Base-by-base conservation (phyloP, 2,329 filamentous ascomycete species). In the Talaromyces atroroseus region DNA sequence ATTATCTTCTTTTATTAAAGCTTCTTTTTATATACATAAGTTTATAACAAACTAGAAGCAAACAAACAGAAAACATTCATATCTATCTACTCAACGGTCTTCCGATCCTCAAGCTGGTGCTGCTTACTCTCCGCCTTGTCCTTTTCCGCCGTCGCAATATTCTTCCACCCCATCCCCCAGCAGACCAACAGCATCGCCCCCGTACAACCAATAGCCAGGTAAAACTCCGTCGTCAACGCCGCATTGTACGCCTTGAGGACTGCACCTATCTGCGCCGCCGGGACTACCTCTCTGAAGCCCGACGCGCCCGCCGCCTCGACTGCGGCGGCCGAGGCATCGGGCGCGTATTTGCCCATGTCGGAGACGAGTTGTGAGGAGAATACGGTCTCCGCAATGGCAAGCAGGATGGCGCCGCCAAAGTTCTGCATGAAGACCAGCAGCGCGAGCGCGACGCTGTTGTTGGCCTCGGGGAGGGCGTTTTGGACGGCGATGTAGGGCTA, bases 261-360 rank as follows among this genome's bases (percentile, higher is more conserved):
- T 54, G 24, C 52, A 57, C 6, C 42, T 32, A 47, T 53, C 57
- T 26, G 57, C 54, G 49, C 54, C 34, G 51, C 29, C 5, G 73
- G 64, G 12, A 80, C 65, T 42, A 75, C 70, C 1, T 76, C 76
- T 0, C 76, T 77, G 3, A 51, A 58, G 7, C 74, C 32, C 4
- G 32, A 16, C 2, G 32, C 74, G 6, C 74, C 74, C 2, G 66
- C 63, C 1, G 64, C 58, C 8, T 72, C 50, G 0, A 76, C 62
- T 11, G 63, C 63, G 0, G 53, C 57, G 0, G 68, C 61, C 51
- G 73, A 52, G 5, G 71, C 50, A 1, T 59, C 60, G 0, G 73
- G 71, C 0, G 67, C 68, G 46, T 65, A 58, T 5, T 49, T 52
- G 1, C 49, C 36, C 5, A 75, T 56, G 23, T 70, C 66, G 1